Conservation (phyloP, 139 green algal species). For the Auxenochlorella protothecoides region DNA sequence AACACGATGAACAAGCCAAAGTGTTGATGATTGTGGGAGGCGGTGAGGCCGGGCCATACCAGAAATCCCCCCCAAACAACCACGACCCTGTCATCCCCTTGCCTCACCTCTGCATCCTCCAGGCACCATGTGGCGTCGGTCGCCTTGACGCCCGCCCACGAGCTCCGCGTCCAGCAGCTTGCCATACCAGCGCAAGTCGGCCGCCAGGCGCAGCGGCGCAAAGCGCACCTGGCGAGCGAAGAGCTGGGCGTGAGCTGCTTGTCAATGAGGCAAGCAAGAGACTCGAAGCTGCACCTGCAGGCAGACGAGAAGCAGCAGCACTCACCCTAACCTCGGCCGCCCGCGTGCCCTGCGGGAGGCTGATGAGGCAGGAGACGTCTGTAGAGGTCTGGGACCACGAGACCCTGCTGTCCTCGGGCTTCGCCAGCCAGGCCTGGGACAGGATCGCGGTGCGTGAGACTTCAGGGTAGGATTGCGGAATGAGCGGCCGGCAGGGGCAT, state of each 20-base stretch:
- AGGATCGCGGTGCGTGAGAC: not conserved
- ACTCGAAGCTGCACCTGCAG: too few species aligned
- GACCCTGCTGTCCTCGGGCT: not conserved
- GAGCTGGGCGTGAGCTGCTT: not conserved
- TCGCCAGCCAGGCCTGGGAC: not conserved
- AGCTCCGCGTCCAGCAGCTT: conserved; percentile 47
- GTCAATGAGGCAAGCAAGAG: too few species aligned
- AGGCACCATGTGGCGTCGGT: conserved; percentile 45
- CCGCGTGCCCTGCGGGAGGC: conserved; percentile 15
- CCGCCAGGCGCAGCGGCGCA: conserved; percentile 13
- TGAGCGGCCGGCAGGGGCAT: not conserved
- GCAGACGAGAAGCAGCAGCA: not conserved
- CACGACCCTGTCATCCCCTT: not conserved
- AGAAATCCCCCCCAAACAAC: not conserved
- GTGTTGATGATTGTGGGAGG: too few species aligned
- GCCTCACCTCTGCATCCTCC: conserved; percentile 30
- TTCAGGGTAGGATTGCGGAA: too few species aligned
- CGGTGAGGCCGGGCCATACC: too few species aligned
- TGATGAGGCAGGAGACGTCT: conserved; percentile 7
- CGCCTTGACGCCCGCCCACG: conserved; percentile 19
- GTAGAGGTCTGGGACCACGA: conserved; percentile 16
- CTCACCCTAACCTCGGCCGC: conserved; percentile 8
- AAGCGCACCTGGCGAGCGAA: conserved; percentile 17
- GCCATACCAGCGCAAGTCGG: conserved; percentile 49
- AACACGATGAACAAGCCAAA: too few species aligned